Percentiles rank a stretch among this genome's conserved stretches.
These are phyloP conservation scores for Cladorrhinum sp. DNA, from an alignment of 2,329 filamentous ascomycete genomes.

Conservation along the genomic window DNA sequence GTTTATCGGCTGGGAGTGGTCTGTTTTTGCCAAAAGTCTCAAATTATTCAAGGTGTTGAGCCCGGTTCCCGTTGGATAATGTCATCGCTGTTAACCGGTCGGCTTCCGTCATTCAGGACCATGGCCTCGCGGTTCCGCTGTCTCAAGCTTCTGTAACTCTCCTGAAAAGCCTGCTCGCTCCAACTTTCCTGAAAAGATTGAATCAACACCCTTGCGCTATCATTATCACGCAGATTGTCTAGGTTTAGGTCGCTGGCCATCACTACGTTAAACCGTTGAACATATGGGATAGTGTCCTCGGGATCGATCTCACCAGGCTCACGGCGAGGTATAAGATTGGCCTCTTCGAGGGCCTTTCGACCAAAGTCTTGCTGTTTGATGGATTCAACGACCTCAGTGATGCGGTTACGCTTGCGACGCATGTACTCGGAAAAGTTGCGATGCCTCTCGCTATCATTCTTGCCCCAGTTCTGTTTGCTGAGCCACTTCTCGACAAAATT, in stretches of 20 bases:
- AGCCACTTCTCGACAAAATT: slow-evolving; percentile 72
- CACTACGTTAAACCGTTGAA: slow-evolving; percentile 35
- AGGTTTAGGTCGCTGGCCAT: slow-evolving; percentile 36
- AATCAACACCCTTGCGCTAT: slow-evolving; percentile 32
- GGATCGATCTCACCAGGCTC: slow-evolving; percentile 25
- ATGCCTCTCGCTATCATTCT: slow-evolving; percentile 48
- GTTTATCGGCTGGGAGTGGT: neutral
- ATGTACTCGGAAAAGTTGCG: slow-evolving; percentile 54
- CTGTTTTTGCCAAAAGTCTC: neutral
- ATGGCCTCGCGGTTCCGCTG: slow-evolving; percentile 81
- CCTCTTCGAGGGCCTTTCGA: slow-evolving; percentile 49
- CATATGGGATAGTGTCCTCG: slow-evolving; percentile 26
- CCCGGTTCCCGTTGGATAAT: slow-evolving; percentile 68
- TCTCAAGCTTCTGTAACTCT: slow-evolving; percentile 48
- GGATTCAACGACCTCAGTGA: slow-evolving; percentile 50
- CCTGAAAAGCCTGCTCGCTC: slow-evolving; percentile 53
- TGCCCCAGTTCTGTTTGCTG: slow-evolving; percentile 68
- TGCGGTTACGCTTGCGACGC: slow-evolving; percentile 49
- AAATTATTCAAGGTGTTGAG: slow-evolving; percentile 21
- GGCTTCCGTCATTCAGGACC: slow-evolving; percentile 83
- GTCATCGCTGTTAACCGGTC: slow-evolving; percentile 69
- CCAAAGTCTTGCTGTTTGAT: slow-evolving; percentile 51
- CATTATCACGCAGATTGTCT: slow-evolving; percentile 31
- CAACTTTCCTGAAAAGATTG: slow-evolving; percentile 42
- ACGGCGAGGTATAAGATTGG: slow-evolving; percentile 42